Evolutionary conservation across 805 yeast species (phyloP), one percentile per base, ranked within the genome.

Genomic region (Tetrapisispora arboricola): DNA sequence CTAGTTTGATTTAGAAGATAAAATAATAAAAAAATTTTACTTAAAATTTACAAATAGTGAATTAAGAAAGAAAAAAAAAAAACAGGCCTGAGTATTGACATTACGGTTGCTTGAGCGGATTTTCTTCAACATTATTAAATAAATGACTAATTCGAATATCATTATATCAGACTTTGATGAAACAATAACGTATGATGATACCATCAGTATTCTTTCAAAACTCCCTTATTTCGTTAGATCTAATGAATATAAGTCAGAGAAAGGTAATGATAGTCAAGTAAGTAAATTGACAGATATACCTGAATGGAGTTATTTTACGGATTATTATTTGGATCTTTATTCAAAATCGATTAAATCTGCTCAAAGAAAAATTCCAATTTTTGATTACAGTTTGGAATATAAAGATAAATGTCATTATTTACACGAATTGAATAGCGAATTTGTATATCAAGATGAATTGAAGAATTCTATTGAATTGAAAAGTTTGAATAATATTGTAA

Each of bases 91-190:
- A n/a, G n/a, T n/a, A n/a, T n/a, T n/a, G n/a, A n/a, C n/a, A n/a
- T n/a, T n/a, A n/a, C n/a, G n/a, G n/a, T n/a, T n/a, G n/a, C n/a
- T n/a, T n/a, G n/a, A n/a, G n/a, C n/a, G n/a, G n/a, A n/a, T n/a
- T n/a, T n/a, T n/a, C n/a, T n/a, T n/a, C n/a, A n/a, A n/a, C n/a
- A n/a, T n/a, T 13, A 21, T 30, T 10, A 4, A 3, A 3, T 4
- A 32, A 17, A 30, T 37, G 34, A 22, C 11, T 17, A 29, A 9
- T 8, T n/a, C 11, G 6, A 36, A 22, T 6, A 16, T 30, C 10
- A 25, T 59, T 10, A 48, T 58, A 13, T 42, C 55, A 9, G 64
- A 60, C 41, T 60, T 58, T 40, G 64, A 60, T 43, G 63, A 58
- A 36, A 60, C 64, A 1, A 50, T 60, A 6, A 58, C 64, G 2